phyloP scores from a whole-genome alignment of 192 early-diverging fungal species.

The Linnemannia schmuckeri region DNA sequence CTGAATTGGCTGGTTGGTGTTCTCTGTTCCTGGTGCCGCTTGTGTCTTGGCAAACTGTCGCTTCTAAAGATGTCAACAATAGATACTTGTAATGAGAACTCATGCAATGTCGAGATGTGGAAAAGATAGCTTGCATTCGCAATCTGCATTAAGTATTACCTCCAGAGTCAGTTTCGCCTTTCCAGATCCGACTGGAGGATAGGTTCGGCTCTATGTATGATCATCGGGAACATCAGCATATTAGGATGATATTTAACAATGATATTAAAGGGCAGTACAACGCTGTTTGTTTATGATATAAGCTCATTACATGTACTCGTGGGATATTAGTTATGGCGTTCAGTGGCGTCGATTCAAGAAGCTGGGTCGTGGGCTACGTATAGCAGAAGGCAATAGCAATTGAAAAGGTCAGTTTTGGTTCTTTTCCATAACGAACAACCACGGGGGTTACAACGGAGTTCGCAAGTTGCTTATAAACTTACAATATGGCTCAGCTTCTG shows the following conservation, averaged over 20 bases:
- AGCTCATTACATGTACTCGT: constrained; percentile 26
- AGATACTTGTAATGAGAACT: not conserved
- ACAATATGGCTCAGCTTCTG: constrained; percentile 39
- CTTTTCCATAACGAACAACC: no score
- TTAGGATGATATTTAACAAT: not conserved
- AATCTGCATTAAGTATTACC: not conserved
- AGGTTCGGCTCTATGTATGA: constrained; percentile 21
- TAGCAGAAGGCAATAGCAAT: not conserved
- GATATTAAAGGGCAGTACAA: not conserved
- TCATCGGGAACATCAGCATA: not conserved
- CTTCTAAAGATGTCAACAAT: constrained; percentile 6
- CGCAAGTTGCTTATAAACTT: not conserved
- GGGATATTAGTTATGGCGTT: constrained; percentile 38
- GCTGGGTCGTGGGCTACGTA: constrained; percentile 35
- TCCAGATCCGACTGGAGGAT: constrained; percentile 24
- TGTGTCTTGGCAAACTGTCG: constrained; percentile 20
- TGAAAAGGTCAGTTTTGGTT: not conserved
- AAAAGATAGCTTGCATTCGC: not conserved
- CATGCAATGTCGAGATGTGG: not conserved
- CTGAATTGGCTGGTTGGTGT: constrained; percentile 10
- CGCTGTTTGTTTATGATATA: not conserved
- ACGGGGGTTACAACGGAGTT: no score
- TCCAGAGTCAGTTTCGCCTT: constrained; percentile 19
- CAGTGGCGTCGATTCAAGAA: constrained; percentile 23
- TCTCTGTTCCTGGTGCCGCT: constrained; percentile 4